Conservation (phyloP, 257 asterid species). For the Solanum piurae region DNA sequence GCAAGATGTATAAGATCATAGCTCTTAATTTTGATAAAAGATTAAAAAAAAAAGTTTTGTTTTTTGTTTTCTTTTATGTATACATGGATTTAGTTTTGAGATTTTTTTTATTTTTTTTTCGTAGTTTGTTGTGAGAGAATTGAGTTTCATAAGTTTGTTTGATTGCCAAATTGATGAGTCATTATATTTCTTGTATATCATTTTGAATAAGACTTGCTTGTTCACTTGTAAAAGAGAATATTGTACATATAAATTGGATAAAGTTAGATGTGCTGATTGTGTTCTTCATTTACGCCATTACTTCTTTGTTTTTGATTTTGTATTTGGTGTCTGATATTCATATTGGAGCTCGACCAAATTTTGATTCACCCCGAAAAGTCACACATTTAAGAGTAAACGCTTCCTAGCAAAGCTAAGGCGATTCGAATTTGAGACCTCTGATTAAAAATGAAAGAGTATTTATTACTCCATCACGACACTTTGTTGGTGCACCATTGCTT, state of each 20-base stretch:
- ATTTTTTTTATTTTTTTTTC: not conserved
- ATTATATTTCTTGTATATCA: not conserved
- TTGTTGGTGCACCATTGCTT: too few species aligned
- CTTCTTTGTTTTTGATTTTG: not conserved
- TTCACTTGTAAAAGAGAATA: not conserved
- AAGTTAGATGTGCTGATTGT: not conserved
- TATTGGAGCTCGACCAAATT: too few species aligned
- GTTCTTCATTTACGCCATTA: too few species aligned
- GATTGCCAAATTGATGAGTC: not conserved
- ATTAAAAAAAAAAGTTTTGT: not conserved
- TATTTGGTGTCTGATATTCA: too few species aligned
- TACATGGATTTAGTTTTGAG: not conserved
- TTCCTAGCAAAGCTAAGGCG: too few species aligned
- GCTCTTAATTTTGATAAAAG: not conserved
- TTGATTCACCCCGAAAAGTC: accelerated
- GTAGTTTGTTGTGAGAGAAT: not conserved
- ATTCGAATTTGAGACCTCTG: too few species aligned
- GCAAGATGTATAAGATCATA: not conserved
- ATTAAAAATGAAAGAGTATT: too few species aligned
- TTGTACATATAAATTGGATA: not conserved
- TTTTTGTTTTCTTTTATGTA: not conserved
- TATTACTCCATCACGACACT: too few species aligned
- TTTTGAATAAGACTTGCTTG: not conserved
- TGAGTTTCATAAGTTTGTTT: not conserved
- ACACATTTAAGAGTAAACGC: too few species aligned